Evolutionary conservation across 148 eudicot genomes (phyloP).

Genomic region (Mesembryanthemum crystallinum): DNA sequence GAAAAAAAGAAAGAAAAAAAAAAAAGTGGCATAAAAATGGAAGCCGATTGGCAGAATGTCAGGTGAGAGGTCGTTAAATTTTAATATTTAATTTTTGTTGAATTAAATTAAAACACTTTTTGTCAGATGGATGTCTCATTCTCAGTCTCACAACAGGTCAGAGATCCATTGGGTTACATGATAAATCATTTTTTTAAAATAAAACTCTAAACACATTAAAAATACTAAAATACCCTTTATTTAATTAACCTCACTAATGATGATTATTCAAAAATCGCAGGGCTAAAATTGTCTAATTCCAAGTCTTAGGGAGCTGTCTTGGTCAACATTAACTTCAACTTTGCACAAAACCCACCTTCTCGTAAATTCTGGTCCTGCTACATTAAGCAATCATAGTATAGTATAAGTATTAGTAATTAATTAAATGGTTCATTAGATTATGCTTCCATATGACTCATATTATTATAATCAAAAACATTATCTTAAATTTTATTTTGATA

Average conservation of each 20-base stretch:
- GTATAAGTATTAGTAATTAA: background rate
- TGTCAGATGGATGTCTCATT: slow-evolving; percentile 20
- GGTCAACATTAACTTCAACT: slow-evolving; percentile 13
- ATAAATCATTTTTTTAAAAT: background rate
- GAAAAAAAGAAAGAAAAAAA: background rate
- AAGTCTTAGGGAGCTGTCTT: slow-evolving; percentile 17
- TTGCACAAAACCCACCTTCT: slow-evolving; percentile 11
- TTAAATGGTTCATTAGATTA: background rate
- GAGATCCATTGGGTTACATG: background rate
- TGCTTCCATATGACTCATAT: background rate
- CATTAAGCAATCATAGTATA: background rate
- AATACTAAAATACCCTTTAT: slow-evolving; percentile 3
- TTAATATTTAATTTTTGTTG: background rate
- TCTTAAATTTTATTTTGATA: too few species aligned
- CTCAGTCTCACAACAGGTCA: background rate
- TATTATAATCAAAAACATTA: too few species aligned
- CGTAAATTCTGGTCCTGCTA: slow-evolving; percentile 19
- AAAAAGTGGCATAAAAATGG: background rate
- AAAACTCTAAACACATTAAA: background rate
- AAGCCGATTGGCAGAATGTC: slow-evolving; percentile 21
- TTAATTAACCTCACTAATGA: background rate
- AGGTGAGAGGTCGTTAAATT: slow-evolving; percentile 1
- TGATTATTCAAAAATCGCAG: background rate
- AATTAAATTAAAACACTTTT: slow-evolving; percentile 4
- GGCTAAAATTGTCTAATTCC: slow-evolving; percentile 4